Conservation (phyloP, 768 basidiomycete genomes). For the Termitomyces sp. region DNA sequence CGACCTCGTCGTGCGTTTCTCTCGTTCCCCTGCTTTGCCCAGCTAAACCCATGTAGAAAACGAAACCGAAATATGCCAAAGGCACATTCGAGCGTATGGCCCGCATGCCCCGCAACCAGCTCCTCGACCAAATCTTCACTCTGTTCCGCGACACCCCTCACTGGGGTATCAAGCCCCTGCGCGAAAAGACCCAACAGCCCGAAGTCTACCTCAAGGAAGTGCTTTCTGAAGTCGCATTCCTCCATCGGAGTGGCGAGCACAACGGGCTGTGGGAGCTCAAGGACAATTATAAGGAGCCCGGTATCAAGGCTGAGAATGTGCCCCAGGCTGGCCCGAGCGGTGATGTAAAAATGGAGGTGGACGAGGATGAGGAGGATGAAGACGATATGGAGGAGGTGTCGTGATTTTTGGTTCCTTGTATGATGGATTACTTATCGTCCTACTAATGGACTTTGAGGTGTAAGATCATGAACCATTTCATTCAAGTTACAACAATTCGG, state of each 20-base stretch:
- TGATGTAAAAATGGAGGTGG: constrained; percentile 49
- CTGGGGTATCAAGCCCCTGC: constrained; percentile 75
- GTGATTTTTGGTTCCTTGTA: constrained; percentile 24
- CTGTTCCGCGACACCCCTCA: constrained; percentile 75
- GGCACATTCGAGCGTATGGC: constrained; percentile 83
- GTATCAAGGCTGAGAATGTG: constrained; percentile 44
- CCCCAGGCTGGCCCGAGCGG: constrained; percentile 28
- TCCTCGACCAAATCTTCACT: constrained; percentile 77
- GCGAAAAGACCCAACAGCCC: constrained; percentile 81
- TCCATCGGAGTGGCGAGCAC: constrained; percentile 76
- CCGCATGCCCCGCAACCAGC: constrained; percentile 86
- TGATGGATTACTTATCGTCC: background rate
- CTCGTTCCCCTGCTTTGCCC: constrained; percentile 2
- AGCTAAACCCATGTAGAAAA: constrained; percentile 35
- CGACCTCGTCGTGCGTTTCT: constrained; percentile 55
- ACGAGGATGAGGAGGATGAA: constrained; percentile 55
- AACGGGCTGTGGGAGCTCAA: constrained; percentile 80
- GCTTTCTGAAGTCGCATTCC: constrained; percentile 65
- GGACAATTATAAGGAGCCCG: constrained; percentile 62
- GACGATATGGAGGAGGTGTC: constrained; percentile 73
- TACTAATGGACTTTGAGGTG: background rate
- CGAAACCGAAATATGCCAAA: constrained; percentile 62
- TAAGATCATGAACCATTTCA: background rate
- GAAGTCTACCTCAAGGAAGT: constrained; percentile 85
- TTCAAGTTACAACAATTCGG: background rate